A percentile compares a stretch with the other conserved stretches of the same genome.
Evolutionary conservation across 352 stramenopile genomes (phyloP).

Genomic region (Phytophthora syringae): DNA sequence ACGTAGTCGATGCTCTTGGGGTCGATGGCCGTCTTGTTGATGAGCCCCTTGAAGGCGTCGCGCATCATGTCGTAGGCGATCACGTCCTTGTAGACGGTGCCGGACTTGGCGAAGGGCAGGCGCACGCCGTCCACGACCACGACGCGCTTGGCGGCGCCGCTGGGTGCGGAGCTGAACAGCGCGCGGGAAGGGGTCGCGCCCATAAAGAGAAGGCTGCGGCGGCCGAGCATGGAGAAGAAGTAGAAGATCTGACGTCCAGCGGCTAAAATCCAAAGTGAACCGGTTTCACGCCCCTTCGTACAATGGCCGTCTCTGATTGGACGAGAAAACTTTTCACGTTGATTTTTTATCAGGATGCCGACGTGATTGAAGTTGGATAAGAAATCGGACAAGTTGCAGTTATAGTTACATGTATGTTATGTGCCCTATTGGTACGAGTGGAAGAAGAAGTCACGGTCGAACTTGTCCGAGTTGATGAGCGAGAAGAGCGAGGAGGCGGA

Average conservation of each 20-base stretch:
- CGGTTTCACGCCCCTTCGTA: slow-evolving; percentile 15
- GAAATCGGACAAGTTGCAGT: no score
- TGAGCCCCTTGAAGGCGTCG: slow-evolving; percentile 95
- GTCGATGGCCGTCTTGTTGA: slow-evolving; percentile 96
- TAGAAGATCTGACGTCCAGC: slow-evolving; percentile 2
- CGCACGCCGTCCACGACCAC: slow-evolving; percentile 95
- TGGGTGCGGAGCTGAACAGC: slow-evolving; percentile 26
- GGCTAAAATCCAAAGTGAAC: slow-evolving; percentile 37
- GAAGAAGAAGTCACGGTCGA: slow-evolving; percentile 45
- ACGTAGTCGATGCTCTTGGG: slow-evolving; percentile 97
- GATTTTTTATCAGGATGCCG: slow-evolving; percentile 8
- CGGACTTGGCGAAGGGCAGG: slow-evolving; percentile 95
- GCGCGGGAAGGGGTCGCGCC: slow-evolving; percentile 38
- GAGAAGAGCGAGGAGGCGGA: slow-evolving; percentile 45
- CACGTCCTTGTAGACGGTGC: slow-evolving; percentile 97
- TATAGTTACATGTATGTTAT: background rate
- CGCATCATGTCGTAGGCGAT: slow-evolving; percentile 97
- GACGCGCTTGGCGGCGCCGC: slow-evolving; percentile 63
- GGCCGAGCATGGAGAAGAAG: slow-evolving; percentile 36
- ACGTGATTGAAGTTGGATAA: slow-evolving; percentile 27
- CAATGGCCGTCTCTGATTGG: slow-evolving; percentile 26
- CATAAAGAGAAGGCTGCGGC: slow-evolving; percentile 22
- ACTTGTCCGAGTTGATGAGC: slow-evolving; percentile 47
- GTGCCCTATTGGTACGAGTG: slow-evolving; percentile 26
- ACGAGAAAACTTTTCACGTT: slow-evolving; percentile 15